These are phyloP conservation scores for Marsdenia floribunda DNA, from an alignment of 257 asterid species.

Conservation along the genomic window DNA sequence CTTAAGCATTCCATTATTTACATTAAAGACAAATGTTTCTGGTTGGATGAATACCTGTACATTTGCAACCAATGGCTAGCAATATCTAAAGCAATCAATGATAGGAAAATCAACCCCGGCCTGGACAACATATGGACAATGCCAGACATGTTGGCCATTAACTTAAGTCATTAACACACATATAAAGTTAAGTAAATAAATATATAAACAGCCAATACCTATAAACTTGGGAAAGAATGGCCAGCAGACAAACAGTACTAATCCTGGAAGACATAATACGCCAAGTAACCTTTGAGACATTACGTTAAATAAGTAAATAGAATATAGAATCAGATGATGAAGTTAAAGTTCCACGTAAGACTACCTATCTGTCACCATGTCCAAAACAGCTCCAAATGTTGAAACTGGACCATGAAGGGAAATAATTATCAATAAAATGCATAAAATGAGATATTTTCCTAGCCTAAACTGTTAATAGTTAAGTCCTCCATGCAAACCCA, in stretches of 20 bases:
- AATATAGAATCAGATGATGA: constrained; percentile 8
- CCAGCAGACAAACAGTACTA: constrained; percentile 95
- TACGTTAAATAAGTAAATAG: constrained; percentile 5
- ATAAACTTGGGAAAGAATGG: constrained; percentile 93
- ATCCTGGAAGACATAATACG: constrained; percentile 48
- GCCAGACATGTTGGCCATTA: constrained; percentile 1
- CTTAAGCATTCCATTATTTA: neutral
- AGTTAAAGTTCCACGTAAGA: constrained; percentile 3
- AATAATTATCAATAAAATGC: constrained; percentile 12
- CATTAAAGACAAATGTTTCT: neutral
- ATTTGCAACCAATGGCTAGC: constrained; percentile 98
- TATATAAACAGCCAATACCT: constrained; percentile 40
- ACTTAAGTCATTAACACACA: neutral
- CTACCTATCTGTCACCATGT: constrained; percentile 99
- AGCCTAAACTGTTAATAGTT: neutral
- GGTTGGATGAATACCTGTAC: constrained; percentile 62
- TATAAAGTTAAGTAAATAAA: neutral
- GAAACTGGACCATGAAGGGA: constrained; percentile 57
- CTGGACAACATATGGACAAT: constrained; percentile 38
- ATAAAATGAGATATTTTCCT: neutral
- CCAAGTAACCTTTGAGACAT: constrained; percentile 6
- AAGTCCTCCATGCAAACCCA: neutral
- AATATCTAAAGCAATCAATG: constrained; percentile 86
- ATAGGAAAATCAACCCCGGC: constrained; percentile 79
- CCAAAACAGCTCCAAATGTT: constrained; percentile 94